Base-by-base conservation (phyloP, 495 filamentous ascomycete genomes). In the Pyrenopolyporus hunteri region DNA sequence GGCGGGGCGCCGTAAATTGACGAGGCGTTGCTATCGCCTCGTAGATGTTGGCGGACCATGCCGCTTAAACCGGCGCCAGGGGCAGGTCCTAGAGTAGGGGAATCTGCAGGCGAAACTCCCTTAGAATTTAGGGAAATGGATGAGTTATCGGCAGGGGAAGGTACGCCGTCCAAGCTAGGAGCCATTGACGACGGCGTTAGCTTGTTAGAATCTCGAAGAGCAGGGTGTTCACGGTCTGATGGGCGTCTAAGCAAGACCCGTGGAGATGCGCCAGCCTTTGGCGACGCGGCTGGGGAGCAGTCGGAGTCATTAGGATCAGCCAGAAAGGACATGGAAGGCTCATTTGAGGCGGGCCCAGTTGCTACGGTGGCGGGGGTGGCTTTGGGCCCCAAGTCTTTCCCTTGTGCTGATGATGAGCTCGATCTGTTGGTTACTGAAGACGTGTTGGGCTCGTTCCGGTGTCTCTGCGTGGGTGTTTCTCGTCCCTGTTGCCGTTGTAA, bases 1-100 rank as follows among this genome's bases (percentile, higher is more conserved):
- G 68, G 66, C 0, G 58, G 29, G 1, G 51, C 57, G 3, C 80
- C 86, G 69, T 87, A 90, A 37, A 94, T 80, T 0, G 92, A 93
- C 17, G 92, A 97, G 33, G 82, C 78, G 50, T 87, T 87, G 74
- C 94, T 98, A 47, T 89, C 85, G 10, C 84, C 84, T 17, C 94
- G 88, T 10, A 99, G 80, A 74, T 98, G 95, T 53, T 92, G 86
- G 25, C 88, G 87, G 31, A 97, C 87, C 72, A 97, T 82, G 14
- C 89, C 89, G 67, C 86, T 92, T 14, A 97, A 79, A 9, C 89
- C 90, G 45, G 85, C 74, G 0, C 79, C 80, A 8, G 72, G 58
- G 11, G 59, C 63, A 6, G 90, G 85, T 7, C 88, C 88, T 2
- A 97, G 74, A 8, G 91, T 96, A 1, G 93, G 92, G 0, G 93